Conservation (phyloP, 306 rosid genomes). For the Begonia peltatifolia region DNA sequence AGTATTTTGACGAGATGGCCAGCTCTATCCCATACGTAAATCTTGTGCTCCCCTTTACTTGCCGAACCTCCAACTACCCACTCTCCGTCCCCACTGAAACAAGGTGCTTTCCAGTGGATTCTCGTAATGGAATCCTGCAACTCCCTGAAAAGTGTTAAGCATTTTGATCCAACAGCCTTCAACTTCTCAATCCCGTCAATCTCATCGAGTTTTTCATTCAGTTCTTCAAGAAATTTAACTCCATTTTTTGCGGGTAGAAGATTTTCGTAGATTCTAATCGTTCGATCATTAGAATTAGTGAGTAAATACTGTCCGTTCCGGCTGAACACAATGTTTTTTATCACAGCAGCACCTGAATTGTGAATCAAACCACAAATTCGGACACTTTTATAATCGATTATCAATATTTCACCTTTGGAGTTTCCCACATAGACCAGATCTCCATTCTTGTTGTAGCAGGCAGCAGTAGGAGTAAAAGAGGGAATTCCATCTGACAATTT, state of each 20-base stretch:
- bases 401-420: constrained; percentile 93
- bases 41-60: constrained; percentile 98
- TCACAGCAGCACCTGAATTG: constrained; percentile 61
- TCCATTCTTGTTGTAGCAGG: constrained; percentile 80
- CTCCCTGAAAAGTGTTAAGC: constrained; percentile 70
- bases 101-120: constrained; percentile 99
- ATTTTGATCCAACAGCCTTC: constrained; percentile 69
- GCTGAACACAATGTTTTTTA: constrained; percentile 87
- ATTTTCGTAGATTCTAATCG: constrained; percentile 78
- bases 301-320: constrained; percentile 83
- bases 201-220: constrained; percentile 25
- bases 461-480: constrained; percentile 79
- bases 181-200: constrained; percentile 51
- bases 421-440: constrained; percentile 79
- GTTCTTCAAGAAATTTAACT: constrained; percentile 33
- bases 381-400: constrained; percentile 39
- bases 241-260: constrained; percentile 70
- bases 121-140: constrained; percentile 91
- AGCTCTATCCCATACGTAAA: constrained; percentile 94
- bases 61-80: constrained; percentile 99
- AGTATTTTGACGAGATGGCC: constrained; percentile 95
- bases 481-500: constrained; percentile 67
- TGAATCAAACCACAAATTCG: constrained; percentile 65
- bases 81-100: constrained; percentile 98
- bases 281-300: constrained; percentile 85